Base-by-base conservation (phyloP, 768 basidiomycete genomes). In the Cystofilobasidium ferigula region DNA sequence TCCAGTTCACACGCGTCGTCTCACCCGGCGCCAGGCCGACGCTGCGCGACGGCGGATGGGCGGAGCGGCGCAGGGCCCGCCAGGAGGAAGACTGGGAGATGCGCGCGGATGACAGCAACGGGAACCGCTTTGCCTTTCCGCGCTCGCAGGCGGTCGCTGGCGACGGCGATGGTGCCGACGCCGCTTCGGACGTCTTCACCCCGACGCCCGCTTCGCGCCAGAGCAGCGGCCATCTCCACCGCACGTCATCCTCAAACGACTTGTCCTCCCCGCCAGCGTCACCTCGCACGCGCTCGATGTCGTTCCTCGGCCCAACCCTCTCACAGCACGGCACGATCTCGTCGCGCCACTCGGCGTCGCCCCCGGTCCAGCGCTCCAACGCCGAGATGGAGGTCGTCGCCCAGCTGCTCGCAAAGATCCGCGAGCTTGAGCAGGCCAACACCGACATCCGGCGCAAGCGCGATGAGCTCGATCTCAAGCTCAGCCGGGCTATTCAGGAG, bases 371-470 rank as follows among this genome's bases (percentile, higher is more conserved):
- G 2, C 26, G 42, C 14, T 45, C 63, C 20, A 22, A 54, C 10
- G 58, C 57, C 16, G 64, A 70, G 26, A 69, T 68, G 12, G 69
- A 57, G 36, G 54, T 71, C 16, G 57, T 73, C 24, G 57, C 58
- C 0, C 68, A 70, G 51, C 69, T 73, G 18, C 51, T 71, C 16
- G 53, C 63, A 36, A 71, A 71, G 57, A 70, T 73, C 16, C 68
- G 67, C 13, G 72, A 71, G 65, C 53, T 73, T 7, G 63, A 69
- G 48, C 48, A 66, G 13, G 64, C 62, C 32, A 71, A 73, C 61
- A 58, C 64, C 13, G 51, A 43, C 45, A 69, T 73, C 28, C 16
- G 42, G 8, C 51, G 47, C 7, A 63, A 70, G 56, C 34, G 72
- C 10, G 48, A 63, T 9, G 62, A 62, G 35, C 67, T 69, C 59